Conservation (phyloP, 441 rosid genomes). For the Biscutella laevigata region DNA sequence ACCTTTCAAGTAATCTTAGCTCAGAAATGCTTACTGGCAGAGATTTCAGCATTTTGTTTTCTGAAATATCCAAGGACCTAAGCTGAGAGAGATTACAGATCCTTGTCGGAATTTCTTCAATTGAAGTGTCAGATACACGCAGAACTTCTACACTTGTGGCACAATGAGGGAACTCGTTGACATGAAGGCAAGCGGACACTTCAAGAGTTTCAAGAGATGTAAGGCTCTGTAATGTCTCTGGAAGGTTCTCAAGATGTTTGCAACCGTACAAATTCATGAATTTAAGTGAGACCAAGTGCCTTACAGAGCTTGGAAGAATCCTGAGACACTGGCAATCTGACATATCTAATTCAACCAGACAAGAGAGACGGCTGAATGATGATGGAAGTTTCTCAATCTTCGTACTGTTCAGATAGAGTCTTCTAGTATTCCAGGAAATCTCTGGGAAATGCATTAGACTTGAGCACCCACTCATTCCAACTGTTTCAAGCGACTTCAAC, state of each 20-base stretch:
- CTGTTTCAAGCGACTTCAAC: constrained; percentile 22
- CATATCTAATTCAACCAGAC: constrained; percentile 18
- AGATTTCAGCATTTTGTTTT: constrained; percentile 10
- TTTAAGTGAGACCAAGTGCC: constrained; percentile 23
- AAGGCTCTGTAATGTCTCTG: constrained; percentile 10
- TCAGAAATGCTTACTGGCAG: constrained; percentile 21
- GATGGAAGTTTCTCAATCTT: constrained; percentile 21
- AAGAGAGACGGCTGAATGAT: constrained; percentile 8
- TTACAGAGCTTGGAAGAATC: constrained; percentile 23
- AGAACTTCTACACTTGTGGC: constrained; percentile 2
- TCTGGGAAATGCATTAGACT: constrained; percentile 25
- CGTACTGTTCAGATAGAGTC: constrained; percentile 18
- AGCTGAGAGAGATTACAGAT: constrained; percentile 20
- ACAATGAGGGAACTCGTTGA: constrained; percentile 20
- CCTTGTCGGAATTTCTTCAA: constrained; percentile 21
- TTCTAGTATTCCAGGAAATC: constrained; percentile 13
- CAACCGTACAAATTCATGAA: constrained; percentile 16
- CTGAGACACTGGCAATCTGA: constrained; percentile 19
- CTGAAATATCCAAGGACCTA: constrained; percentile 20
- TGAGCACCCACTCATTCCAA: constrained; percentile 24
- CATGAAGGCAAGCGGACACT: constrained; percentile 20
- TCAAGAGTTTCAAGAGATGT: constrained; percentile 22
- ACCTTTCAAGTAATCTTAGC: constrained; percentile 20
- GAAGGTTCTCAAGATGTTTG: constrained; percentile 21
- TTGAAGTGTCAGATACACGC: constrained; percentile 21